A percentile compares a stretch with the other conserved stretches of the same genome.
Conservation (phyloP, 2,329 filamentous ascomycete species). For the Acrocalymma vagum region DNA sequence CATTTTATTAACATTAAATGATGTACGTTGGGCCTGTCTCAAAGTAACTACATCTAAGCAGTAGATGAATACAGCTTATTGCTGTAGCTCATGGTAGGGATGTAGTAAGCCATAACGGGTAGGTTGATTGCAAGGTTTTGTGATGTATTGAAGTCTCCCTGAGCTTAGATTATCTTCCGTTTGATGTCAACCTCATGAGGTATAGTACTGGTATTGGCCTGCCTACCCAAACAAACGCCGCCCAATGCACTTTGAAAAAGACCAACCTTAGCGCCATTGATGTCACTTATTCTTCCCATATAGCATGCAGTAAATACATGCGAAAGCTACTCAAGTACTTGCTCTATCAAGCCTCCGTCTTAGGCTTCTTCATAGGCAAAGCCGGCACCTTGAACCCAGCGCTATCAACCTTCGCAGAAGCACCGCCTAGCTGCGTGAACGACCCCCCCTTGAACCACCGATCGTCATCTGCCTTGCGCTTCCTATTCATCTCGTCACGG, state of each 20-base stretch:
- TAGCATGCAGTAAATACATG: neutral
- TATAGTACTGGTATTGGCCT: too few species aligned
- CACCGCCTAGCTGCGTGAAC: conserved; percentile 81
- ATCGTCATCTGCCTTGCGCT: conserved; percentile 93
- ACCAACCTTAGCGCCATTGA: conserved; percentile 7
- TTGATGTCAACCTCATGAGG: too few species aligned
- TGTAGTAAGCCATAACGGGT: too few species aligned
- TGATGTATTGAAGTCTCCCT: too few species aligned
- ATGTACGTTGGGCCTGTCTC: too few species aligned
- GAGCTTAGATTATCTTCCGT: too few species aligned
- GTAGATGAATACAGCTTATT: too few species aligned
- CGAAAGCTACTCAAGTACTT: neutral
- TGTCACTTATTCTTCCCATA: neutral
- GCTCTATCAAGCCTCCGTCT: conserved; percentile 19
- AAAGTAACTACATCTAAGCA: too few species aligned
- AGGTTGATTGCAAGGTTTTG: too few species aligned
- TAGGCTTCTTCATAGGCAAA: conserved; percentile 75
- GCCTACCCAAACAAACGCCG: conserved; percentile 11
- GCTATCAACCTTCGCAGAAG: conserved; percentile 56
- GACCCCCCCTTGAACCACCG: conserved; percentile 97
- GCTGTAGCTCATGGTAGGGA: too few species aligned
- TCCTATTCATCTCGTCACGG: conserved; percentile 85
- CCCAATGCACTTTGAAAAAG: conserved; percentile 10
- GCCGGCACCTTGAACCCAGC: conserved; percentile 85
- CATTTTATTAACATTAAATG: too few species aligned